Base-by-base conservation (phyloP, 2,329 filamentous ascomycete species). In the Colletotrichum spinosum region DNA sequence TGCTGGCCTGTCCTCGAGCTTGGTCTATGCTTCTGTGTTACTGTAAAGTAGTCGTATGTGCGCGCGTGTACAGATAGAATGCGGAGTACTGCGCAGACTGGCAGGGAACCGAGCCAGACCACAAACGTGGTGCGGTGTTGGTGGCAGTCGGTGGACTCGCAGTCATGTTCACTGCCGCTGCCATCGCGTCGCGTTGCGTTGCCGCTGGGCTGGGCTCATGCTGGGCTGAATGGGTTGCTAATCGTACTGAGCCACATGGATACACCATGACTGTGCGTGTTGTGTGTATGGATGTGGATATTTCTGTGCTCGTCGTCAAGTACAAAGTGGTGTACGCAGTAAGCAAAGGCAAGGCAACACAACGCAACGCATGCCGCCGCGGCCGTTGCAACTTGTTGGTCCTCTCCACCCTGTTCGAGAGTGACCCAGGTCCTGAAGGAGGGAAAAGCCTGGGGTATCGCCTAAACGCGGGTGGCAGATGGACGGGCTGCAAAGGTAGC, bases 191-290 rank as follows among this genome's bases (percentile, higher is more conserved):
- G 25, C 25, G 25, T 25, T 25, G 25, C 25, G 25, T 25, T 25
- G 25, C 25, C 25, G 25, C 25, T 25, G 25, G 25, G 25, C 25
- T 25, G 25, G 41, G 7, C 41, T n/a, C 25, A 25, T 49, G 25
- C 46, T 15, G 25, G 41, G 38, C 17, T 53, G 51, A 8, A 17
- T 7, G 9, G 13, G 71, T 70, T 70, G 73, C 69, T 73, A 73
- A 68, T 73, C 69, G 69, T 74, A 74, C 77, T 79, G 74, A 79
- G 78, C 78, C 79, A 81, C 77, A 76, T 54, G 44, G 37, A 34
- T 7, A 13, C 8, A 15, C 52, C 52, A 39, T 70, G 56, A 55
- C 57, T 65, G 62, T 62, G 58, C 35, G 57, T 65, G 58, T 42
- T 42, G 48, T 48, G 45, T 49, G 62, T 60, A 55, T 60, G 61